Conservation (phyloP, 345 rosid genomes). For the Bretschneidera sinensis region DNA sequence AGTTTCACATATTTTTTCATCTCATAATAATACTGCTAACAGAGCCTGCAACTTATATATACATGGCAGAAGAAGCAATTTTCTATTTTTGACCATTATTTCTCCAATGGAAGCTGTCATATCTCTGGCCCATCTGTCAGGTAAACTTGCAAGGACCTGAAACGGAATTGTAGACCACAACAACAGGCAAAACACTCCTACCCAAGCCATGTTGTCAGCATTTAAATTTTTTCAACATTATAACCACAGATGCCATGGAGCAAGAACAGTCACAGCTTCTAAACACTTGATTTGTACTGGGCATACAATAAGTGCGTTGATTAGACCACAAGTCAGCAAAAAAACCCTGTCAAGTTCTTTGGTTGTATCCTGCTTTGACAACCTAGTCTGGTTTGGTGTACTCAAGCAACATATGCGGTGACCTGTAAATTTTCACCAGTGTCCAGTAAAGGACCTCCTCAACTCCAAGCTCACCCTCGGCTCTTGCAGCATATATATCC, state of each 20-base stretch:
- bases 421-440: conserved; percentile 86
- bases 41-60: background rate
- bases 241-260: too few species aligned
- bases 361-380: background rate
- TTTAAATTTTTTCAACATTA: background rate
- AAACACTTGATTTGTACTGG: background rate
- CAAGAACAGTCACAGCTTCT: too few species aligned
- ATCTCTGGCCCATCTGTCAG: background rate
- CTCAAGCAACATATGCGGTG: conserved; percentile 97
- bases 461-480: conserved; percentile 92
- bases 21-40: background rate
- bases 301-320: background rate
- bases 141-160: background rate
- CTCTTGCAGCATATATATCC: conserved; percentile 92
- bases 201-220: too few species aligned
- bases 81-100: background rate
- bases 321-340: background rate
- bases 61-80: background rate
- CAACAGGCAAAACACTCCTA: too few species aligned
- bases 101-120: background rate
- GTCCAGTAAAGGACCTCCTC: conserved; percentile 99
- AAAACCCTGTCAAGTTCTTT: background rate
- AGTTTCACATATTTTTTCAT: too few species aligned
- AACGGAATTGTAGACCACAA: too few species aligned
- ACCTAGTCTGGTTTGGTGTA: conserved; percentile 77